A percentile compares a stretch with the other conserved stretches of the same genome.
phyloP scores from a whole-genome alignment of 306 rosid genomes.

The Begonia loranthoides region DNA sequence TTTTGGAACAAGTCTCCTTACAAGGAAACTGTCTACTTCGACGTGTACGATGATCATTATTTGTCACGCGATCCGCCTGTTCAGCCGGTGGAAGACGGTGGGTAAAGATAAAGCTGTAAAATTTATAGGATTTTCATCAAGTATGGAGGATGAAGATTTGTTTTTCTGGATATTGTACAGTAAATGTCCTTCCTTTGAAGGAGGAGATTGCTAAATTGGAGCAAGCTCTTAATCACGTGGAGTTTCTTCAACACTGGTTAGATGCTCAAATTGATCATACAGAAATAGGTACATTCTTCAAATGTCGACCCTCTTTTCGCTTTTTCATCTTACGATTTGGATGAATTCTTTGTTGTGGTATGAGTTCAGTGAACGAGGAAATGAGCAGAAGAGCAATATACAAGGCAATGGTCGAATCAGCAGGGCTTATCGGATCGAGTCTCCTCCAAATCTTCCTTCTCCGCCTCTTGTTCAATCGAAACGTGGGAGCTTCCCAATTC shows the following conservation, averaged over 20 bases:
- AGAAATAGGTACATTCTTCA: constrained; percentile 48
- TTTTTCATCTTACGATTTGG: too few species aligned
- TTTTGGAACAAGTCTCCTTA: constrained; percentile 70
- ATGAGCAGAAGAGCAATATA: constrained; percentile 74
- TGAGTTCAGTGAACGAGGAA: constrained; percentile 65
- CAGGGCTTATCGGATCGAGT: constrained; percentile 58
- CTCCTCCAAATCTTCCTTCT: constrained; percentile 69
- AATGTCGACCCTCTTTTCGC: too few species aligned
- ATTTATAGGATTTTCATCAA: not conserved
- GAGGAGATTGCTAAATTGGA: constrained; percentile 81
- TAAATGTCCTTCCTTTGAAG: constrained; percentile 69
- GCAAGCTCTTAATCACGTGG: constrained; percentile 79
- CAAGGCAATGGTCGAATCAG: constrained; percentile 69
- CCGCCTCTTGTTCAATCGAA: constrained; percentile 65
- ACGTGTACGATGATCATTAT: constrained; percentile 65
- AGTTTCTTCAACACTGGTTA: constrained; percentile 92
- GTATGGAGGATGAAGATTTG: not conserved
- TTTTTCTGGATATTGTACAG: constrained; percentile 28
- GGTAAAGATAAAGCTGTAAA: constrained; percentile 5
- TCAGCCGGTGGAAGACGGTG: constrained; percentile 48
- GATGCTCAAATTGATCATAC: constrained; percentile 91
- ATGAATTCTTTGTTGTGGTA: not conserved
- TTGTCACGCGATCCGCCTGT: constrained; percentile 65
- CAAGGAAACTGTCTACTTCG: constrained; percentile 71
- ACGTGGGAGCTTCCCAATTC: constrained; percentile 61